Base-by-base conservation (phyloP, 345 rosid genomes). In the Pistacia atlantica region DNA sequence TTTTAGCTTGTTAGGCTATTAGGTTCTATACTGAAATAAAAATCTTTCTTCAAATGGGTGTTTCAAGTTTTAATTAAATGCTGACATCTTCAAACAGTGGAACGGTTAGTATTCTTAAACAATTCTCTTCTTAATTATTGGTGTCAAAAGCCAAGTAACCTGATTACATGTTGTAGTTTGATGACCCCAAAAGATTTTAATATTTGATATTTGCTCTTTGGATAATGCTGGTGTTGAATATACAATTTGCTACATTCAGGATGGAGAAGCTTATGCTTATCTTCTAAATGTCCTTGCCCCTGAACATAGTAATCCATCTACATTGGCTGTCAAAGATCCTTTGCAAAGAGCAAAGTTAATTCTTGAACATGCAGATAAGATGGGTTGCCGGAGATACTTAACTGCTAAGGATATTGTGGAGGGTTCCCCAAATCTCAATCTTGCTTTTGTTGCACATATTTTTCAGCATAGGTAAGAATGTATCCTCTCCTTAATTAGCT, bases 331-430 rank as follows among this genome's bases (percentile, higher is more conserved):
- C 58, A 91, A 80, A 86, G 86, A 76, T 81, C 77, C 86, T 65
- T 81, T 92, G 73, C 82, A 84, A 76, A 90, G 97, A 86, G 99
- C 98, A 22, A 96, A 87, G 73, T 80, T 84, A 75, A 95, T 93
- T 82, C 98, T 96, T 78, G 98, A 92, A 79, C 98, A 96, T 83
- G 97, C 99, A 65, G 99, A 93, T 63, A 90, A 86, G 82, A 96
- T 96, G 99, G 99, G 97, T 49, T 93, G 99, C 82, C 90, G 89
- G 79, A 92, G 98, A 92, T 96, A 96, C 84, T 85, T 96, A 77
- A 96, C 99, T 11, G 94, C 97, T 0, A 96, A 90, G 63, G 99
- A 96, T 81, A 93, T 96, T 38, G 91, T 96, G 69, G 99, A 96
- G 78, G 99, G 97, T 59, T 96, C 98, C 74, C 97, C 94, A 8